Percentiles rank a stretch among this genome's conserved stretches.
Evolutionary conservation across 805 yeast genomes (phyloP).

Genomic region (Wickerhamiella vanderwaltii): DNA sequence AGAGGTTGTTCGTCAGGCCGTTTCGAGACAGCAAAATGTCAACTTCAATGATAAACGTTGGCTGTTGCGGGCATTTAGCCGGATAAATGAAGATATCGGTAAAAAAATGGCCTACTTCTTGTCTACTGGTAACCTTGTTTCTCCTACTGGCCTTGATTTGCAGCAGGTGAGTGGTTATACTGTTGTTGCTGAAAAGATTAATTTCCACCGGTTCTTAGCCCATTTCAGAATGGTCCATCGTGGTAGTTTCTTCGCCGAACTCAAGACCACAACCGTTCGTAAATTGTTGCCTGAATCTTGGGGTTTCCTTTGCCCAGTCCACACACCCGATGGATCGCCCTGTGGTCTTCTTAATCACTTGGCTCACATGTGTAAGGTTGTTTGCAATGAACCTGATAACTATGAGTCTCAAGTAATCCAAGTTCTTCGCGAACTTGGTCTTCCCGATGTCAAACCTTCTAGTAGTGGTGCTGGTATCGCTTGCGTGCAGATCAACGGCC

Average conservation of each 20-base stretch:
- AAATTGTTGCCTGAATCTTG: slow-evolving; percentile 94
- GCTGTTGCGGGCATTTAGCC: slow-evolving; percentile 61
- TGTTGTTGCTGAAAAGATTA: slow-evolving; percentile 96
- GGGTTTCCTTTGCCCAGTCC: slow-evolving; percentile 99
- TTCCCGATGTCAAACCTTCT: slow-evolving; percentile 68
- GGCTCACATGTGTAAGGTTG: slow-evolving; percentile 84
- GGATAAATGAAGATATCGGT: slow-evolving; percentile 88
- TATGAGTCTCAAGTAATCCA: slow-evolving; percentile 19
- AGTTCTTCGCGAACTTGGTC: slow-evolving; percentile 57
- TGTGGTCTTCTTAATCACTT: slow-evolving; percentile 96
- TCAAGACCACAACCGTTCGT: slow-evolving; percentile 94
- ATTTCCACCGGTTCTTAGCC: slow-evolving; percentile 92
- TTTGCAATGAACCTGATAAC: slow-evolving; percentile 36
- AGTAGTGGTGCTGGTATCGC: slow-evolving; percentile 81
- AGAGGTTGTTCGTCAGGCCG: slow-evolving; percentile 64
- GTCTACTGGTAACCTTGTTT: slow-evolving; percentile 92
- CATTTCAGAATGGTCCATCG: slow-evolving; percentile 99
- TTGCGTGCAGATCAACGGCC: slow-evolving; percentile 90
- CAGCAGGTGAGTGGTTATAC: slow-evolving; percentile 98
- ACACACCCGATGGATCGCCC: slow-evolving; percentile 99
- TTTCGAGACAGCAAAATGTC: slow-evolving; percentile 64
- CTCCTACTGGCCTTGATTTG: slow-evolving; percentile 93
- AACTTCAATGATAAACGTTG: slow-evolving; percentile 77
- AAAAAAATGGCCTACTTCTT: slow-evolving; percentile 86
- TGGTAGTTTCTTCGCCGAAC: slow-evolving; percentile 97